A percentile compares a stretch with the other conserved stretches of the same genome.
Evolutionary conservation across 208 protist species (phyloP).

Genomic region (Porcisia hertigi): DNA sequence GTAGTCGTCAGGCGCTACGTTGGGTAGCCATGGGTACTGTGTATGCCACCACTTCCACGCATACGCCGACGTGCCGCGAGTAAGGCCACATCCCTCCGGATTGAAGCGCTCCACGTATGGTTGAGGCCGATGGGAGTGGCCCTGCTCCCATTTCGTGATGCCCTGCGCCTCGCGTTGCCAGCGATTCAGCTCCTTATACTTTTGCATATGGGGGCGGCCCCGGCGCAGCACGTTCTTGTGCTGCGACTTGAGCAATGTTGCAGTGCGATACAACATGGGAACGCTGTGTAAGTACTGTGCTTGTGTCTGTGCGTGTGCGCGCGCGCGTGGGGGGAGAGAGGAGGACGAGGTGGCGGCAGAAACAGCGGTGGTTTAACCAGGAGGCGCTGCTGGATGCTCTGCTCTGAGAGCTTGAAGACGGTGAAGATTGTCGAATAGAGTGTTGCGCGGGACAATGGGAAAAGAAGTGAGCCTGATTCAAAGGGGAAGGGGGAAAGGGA

Average conservation of each 20-base stretch:
- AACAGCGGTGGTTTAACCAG: not conserved
- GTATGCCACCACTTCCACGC: slow-evolving; percentile 93
- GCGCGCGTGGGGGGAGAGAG: not conserved
- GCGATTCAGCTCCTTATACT: slow-evolving; percentile 87
- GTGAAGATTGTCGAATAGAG: not conserved
- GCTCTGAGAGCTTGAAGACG: not conserved
- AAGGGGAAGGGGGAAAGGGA: no score
- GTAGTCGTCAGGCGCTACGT: slow-evolving; percentile 71
- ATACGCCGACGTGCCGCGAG: slow-evolving; percentile 72
- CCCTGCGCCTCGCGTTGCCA: slow-evolving; percentile 92
- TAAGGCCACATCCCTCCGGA: slow-evolving; percentile 81
- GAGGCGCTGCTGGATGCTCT: not conserved
- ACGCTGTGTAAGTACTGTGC: not conserved
- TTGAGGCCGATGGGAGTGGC: slow-evolving; percentile 81
- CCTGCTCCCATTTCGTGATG: slow-evolving; percentile 88
- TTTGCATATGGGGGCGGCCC: slow-evolving; percentile 82
- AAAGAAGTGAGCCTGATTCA: not conserved
- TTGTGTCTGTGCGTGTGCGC: no score
- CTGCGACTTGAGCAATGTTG: slow-evolving; percentile 58
- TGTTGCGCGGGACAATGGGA: not conserved
- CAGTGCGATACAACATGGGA: slow-evolving; percentile 43
- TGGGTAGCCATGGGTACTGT: slow-evolving; percentile 90
- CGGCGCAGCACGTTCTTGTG: slow-evolving; percentile 86
- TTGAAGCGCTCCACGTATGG: slow-evolving; percentile 88
- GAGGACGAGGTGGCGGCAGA: not conserved